Evolutionary conservation across 805 yeast species (phyloP), one percentile per base, ranked within the genome.

Genomic region (Yarrowia divulgata): DNA sequence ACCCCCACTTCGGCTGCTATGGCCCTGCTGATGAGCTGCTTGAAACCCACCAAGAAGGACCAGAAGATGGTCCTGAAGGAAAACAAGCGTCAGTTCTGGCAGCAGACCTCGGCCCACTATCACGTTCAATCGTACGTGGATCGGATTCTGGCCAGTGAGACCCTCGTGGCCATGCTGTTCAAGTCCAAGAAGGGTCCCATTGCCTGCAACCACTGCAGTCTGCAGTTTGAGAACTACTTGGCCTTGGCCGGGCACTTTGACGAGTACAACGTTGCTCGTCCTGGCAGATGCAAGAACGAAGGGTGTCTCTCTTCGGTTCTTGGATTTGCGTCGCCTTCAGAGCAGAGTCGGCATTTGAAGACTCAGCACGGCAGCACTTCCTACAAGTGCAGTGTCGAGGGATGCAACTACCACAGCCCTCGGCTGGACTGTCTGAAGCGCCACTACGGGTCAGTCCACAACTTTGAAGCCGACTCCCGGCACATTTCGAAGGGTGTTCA

Each of bases 381-480:
- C 13, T 23, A 19, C 45, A 16, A 10, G 12, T 58, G 64, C 50
- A 43, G 32, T n/a, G n/a, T 9, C 7, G 8, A 7, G 4, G 64
- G 45, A 8, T 58, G 64, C 18, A 2, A 9, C 12, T 32, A 58
- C 50, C 29, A 42, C 23, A 19, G 40, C 16, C 52, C 52, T 32
- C 66, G 66, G 3, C 18, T 60, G 7, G 66, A 60, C 18, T 42
- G 66, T 14, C 3, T 60, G 32, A 60, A 60, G 42, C 66, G 66
- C 0, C 66, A 60, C 52, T 42, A 34, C 35, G 16, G 19, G 13
- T 8, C 16, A 8, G 7, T 16, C 16, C 63, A 57, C 12, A 18
- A 12, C 3, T 3, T 18, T 1, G 18, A 37, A 5, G 62, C 16
- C 14, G 19, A 23, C 62, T 4, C 35, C 14, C 3, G 3, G 9